Conservation (phyloP, 2,329 filamentous ascomycete species). For the Bipolaris cookei region DNA sequence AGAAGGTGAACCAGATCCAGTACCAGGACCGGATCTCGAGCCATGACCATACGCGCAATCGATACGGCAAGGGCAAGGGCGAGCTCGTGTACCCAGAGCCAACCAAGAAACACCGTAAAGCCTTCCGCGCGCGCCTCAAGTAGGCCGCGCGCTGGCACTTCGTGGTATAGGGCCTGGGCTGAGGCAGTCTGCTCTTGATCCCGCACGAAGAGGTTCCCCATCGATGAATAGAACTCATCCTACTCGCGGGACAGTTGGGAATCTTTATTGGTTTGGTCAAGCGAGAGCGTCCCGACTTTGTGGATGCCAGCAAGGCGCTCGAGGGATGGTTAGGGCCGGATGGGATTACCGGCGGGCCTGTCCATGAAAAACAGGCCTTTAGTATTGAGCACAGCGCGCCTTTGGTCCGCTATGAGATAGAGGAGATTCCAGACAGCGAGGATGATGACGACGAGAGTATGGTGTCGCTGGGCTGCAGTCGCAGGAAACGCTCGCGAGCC, state of each 20-base stretch:
- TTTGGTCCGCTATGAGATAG: too few species aligned
- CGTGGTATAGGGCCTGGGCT: not conserved
- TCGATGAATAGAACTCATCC: not conserved
- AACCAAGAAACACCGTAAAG: not conserved
- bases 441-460: not conserved
- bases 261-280: not conserved
- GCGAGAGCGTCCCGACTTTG: not conserved
- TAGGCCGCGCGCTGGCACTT: not conserved
- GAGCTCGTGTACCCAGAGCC: not conserved
- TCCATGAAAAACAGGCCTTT: too few species aligned
- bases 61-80: not conserved
- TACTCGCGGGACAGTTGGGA: not conserved
- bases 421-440: not conserved
- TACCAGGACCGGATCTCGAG: not conserved
- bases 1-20: constrained; percentile 2
- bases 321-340: too few species aligned
- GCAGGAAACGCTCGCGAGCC: not conserved
- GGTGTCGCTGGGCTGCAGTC: not conserved
- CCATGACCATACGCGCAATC: not conserved
- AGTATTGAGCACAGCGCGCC: too few species aligned
- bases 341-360: too few species aligned
- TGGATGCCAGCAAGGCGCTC: not conserved
- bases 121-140: not conserved
- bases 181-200: not conserved
- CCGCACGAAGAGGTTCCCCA: not conserved